Evolutionary conservation across 2,329 filamentous ascomycete species (phyloP).

Genomic region (Amauroascus niger): DNA sequence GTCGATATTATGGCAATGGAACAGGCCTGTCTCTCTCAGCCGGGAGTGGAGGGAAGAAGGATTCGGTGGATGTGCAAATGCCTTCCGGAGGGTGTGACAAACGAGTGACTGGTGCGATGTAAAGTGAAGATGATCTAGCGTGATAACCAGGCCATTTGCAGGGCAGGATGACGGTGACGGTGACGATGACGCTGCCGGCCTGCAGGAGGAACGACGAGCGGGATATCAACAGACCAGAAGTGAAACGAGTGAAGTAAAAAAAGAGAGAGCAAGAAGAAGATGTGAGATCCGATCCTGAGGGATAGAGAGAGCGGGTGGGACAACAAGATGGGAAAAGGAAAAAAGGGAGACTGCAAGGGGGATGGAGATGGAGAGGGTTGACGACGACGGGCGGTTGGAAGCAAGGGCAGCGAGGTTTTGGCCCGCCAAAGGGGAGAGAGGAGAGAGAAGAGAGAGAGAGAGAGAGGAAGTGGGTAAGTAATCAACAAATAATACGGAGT

Average conservation of each 20-base stretch:
- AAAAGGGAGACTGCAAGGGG: neutral
- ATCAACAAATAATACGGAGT: too few species aligned
- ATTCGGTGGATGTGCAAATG: neutral
- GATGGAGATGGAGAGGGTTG: neutral
- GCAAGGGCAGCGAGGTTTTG: neutral
- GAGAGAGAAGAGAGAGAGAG: too few species aligned
- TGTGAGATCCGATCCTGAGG: neutral
- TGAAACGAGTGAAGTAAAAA: neutral
- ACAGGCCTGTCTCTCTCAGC: neutral
- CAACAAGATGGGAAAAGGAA: neutral
- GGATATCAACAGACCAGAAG: neutral
- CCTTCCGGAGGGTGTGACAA: constrained; percentile 1
- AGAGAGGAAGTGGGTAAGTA: too few species aligned
- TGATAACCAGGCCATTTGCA: neutral
- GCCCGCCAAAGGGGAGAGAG: too few species aligned
- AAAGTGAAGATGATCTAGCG: neutral
- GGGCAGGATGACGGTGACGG: neutral
- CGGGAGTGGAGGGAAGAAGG: neutral
- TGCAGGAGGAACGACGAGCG: neutral
- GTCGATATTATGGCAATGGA: neutral
- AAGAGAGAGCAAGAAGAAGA: neutral
- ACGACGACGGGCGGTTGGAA: neutral
- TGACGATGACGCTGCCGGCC: neutral
- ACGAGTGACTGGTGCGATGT: constrained; percentile 4
- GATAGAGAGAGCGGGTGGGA: neutral